A percentile compares a stretch with the other conserved stretches of the same genome.
These are phyloP conservation scores for Phytophthora vignae DNA, from an alignment of 352 stramenopile species.

Conservation along the genomic window DNA sequence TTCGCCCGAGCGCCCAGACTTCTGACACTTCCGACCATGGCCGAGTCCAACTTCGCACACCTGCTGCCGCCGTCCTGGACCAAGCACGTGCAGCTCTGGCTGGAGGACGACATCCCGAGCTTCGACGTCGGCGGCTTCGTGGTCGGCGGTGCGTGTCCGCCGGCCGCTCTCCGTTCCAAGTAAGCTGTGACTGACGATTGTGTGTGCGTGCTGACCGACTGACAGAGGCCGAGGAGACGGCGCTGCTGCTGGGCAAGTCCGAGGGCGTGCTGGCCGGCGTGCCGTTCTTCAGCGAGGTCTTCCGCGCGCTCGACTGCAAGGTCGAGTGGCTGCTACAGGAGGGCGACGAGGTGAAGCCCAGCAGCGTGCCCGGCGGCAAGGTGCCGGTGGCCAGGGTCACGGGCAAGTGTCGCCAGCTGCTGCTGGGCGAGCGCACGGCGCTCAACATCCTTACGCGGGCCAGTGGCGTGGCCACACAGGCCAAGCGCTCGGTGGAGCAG, in stretches of 20 bases:
- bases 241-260: conserved; percentile 94
- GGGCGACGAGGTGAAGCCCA: conserved; percentile 61
- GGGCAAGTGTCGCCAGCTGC: conserved; percentile 94
- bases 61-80: conserved; percentile 84
- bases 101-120: conserved; percentile 96
- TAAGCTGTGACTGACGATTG: background rate
- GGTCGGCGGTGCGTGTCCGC: conserved; percentile 87
- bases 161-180: background rate
- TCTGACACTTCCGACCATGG: conserved; percentile 18
- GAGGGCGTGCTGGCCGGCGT: conserved; percentile 94
- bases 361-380: conserved; percentile 68
- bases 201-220: background rate
- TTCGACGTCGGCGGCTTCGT: conserved; percentile 99
- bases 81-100: conserved; percentile 93
- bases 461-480: conserved; percentile 95
- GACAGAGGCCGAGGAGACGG: conserved; percentile 78
- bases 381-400: conserved; percentile 94
- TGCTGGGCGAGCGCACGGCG: conserved; percentile 97
- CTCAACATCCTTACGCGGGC: conserved; percentile 97
- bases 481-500: conserved; percentile 68
- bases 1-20: background rate
- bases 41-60: conserved; percentile 59
- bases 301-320: conserved; percentile 90
- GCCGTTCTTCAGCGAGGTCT: conserved; percentile 97
- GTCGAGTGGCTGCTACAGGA: conserved; percentile 93